Evolutionary conservation across 78 protist genomes (phyloP), one percentile per base, ranked within the genome.

Genomic region (Abeoforma whisleri): DNA sequence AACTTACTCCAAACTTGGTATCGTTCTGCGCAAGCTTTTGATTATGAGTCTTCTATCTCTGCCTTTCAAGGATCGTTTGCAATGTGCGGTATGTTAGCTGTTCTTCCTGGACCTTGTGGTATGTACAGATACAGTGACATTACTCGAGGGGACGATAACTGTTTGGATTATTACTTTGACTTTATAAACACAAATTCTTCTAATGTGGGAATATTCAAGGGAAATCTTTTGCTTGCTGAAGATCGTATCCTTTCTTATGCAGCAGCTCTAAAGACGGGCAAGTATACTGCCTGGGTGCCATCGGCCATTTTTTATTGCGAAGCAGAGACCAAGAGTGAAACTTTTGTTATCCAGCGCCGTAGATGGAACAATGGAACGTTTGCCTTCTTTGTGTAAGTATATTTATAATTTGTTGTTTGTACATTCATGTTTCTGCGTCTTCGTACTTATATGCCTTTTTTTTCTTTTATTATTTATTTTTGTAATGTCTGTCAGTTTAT

Each of bases 31-130:
- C 87, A 84, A 31, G 71, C 39, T 2, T 84, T 38, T 39, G 87
- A 84, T 31, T 72, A 36, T 37, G 87, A 84, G 77, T 16, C 68
- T 23, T 2, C 87, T 30, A 37, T 57, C 39, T 31, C 33, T 32
- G 1, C 40, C 22, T 72, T 38, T 32, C 35, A 37, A 40, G 87
- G 87, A 16, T 74, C 87, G 5, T 84, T 84, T 30, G 36, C 68
- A 1, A 23, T 72, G 32, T 40, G 32, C 25, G 87, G 87, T 28
- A 8, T 84, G 5, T 80, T 84, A 33, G 80, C 87, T 1, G 87
- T 84, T 33, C 16, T 84, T 25, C 87, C 87, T 25, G 77, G 77
- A 25, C 81, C 87, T 5, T 84, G 87, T 30, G 87, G 77, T 1
- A 57, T 82, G 39, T 82, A 32, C 73, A 31, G 37, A 57, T 38